phyloP scores from a whole-genome alignment of 164 flowering plant species.

The Macadamia integrifolia region DNA sequence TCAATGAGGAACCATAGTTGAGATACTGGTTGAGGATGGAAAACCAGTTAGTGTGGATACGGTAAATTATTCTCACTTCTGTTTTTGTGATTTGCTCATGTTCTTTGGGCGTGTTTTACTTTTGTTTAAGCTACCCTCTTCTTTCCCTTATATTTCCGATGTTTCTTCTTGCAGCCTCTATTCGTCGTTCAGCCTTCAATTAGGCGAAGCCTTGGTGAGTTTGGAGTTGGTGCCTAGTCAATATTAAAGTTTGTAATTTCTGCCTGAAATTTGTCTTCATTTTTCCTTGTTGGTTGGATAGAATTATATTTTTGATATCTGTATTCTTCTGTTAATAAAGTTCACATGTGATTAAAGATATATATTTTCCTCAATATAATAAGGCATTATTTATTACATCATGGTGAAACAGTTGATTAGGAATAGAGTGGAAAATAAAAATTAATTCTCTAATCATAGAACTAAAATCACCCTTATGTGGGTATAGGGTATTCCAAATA shows the following conservation, averaged over 20 bases:
- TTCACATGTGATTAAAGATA: too few species aligned
- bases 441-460: too few species aligned
- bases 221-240: too few species aligned
- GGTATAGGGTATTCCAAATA: too few species aligned
- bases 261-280: not conserved
- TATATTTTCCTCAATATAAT: too few species aligned
- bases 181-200: constrained; percentile 46
- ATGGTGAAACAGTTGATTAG: too few species aligned
- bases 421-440: too few species aligned
- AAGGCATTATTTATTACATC: too few species aligned
- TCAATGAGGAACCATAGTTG: constrained; percentile 53
- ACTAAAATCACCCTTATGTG: too few species aligned
- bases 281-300: not conserved
- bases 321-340: too few species aligned
- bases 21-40: constrained; percentile 48
- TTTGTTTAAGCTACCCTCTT: not conserved
- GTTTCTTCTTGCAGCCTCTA: constrained; percentile 43
- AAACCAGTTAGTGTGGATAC: constrained; percentile 60
- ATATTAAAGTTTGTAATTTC: not conserved
- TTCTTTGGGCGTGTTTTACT: not conserved
- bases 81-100: not conserved
- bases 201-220: too few species aligned
- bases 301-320: too few species aligned
- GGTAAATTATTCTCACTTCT: constrained; percentile 23
- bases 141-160: not conserved